These are phyloP conservation scores for Hygrocybe coccinea DNA, from an alignment of 768 basidiomycete species.

Conservation along the genomic window DNA sequence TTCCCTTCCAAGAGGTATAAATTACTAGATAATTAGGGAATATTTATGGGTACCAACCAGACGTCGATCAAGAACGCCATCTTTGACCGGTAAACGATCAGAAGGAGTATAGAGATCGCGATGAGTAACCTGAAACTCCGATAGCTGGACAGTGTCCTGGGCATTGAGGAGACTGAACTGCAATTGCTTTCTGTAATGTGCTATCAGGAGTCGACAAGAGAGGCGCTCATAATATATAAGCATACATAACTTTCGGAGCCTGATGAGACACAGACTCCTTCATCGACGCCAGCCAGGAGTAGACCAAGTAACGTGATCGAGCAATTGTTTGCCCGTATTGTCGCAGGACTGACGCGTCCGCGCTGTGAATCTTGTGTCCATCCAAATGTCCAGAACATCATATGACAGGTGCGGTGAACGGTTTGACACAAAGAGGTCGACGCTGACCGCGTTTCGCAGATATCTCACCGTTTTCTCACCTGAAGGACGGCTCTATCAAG, in stretches of 20 bases:
- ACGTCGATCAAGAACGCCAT: constrained; percentile 90
- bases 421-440: neutral
- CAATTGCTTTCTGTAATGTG: constrained; percentile 70
- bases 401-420: constrained; percentile 67
- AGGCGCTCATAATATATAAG: constrained; percentile 1
- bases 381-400: constrained; percentile 84
- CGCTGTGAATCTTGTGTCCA: constrained; percentile 21
- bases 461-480: constrained; percentile 97
- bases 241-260: constrained; percentile 79
- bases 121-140: constrained; percentile 94
- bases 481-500: constrained; percentile 97
- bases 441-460: constrained; percentile 33
- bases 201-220: neutral
- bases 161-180: constrained; percentile 93
- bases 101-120: constrained; percentile 84
- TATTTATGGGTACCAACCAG: constrained; percentile 49
- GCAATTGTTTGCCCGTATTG: constrained; percentile 2
- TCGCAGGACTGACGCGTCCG: constrained; percentile 54
- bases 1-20: constrained; percentile 56
- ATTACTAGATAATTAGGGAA: neutral
- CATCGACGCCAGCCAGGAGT: too few species aligned
- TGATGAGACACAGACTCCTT: constrained; percentile 79
- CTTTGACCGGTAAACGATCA: constrained; percentile 79
- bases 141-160: constrained; percentile 91
- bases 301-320: too few species aligned